A percentile compares a stretch with the other conserved stretches of the same genome.
Conservation (phyloP, 805 yeast genomes). For the Spencermartinsiella europaea region DNA sequence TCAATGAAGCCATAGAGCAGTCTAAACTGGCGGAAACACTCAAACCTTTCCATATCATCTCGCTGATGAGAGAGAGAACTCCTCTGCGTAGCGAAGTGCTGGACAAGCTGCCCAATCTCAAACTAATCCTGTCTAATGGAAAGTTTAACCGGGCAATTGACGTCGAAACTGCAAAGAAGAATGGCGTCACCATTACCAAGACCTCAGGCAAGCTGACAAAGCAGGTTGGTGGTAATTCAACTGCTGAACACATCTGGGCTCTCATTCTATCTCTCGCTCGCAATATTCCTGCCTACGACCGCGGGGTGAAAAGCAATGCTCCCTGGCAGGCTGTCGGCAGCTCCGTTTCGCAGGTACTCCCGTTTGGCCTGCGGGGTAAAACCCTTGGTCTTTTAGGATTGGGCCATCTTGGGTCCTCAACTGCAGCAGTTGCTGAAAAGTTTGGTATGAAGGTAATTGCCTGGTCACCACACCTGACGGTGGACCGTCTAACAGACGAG, state of each 20-base stretch:
- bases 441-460: constrained; percentile 22
- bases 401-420: constrained; percentile 17
- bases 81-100: constrained; percentile 14
- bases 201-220: constrained; percentile 1
- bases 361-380: constrained; percentile 15
- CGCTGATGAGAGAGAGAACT: constrained; percentile 22
- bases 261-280: constrained; percentile 16
- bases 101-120: constrained; percentile 17
- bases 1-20: constrained; percentile 14
- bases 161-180: constrained; percentile 14
- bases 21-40: constrained; percentile 10
- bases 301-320: constrained; percentile 9
- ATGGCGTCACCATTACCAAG: constrained; percentile 19
- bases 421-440: constrained; percentile 17
- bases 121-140: constrained; percentile 21
- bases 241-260: constrained; percentile 23
- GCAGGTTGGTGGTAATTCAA: constrained; percentile 13
- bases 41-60: constrained; percentile 18
- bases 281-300: constrained; percentile 17
- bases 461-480: constrained; percentile 21
- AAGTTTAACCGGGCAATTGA: constrained; percentile 19
- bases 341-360: constrained; percentile 6
- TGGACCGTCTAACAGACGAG: constrained; percentile 8
- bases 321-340: constrained; percentile 21
- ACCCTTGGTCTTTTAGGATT: constrained; percentile 21